These are phyloP conservation scores for Nicotiana obtusifolia DNA, from an alignment of 257 asterid genomes.

Conservation along the genomic window DNA sequence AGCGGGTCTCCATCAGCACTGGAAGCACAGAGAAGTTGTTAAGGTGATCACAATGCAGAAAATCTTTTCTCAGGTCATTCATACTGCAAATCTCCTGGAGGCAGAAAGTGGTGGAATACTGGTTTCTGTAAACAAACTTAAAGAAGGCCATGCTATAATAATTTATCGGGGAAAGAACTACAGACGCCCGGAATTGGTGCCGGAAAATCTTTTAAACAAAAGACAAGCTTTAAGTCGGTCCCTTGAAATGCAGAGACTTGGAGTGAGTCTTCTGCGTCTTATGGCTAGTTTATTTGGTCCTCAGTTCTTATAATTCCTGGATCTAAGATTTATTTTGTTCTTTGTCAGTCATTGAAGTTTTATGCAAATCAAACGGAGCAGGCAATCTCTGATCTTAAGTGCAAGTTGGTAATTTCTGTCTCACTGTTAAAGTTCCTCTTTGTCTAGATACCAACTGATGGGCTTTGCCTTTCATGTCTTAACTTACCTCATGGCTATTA, in stretches of 20 bases:
- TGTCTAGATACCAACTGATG: not conserved
- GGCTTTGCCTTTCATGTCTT: not conserved
- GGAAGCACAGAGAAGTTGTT: slow-evolving; percentile 91
- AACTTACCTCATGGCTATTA: not conserved
- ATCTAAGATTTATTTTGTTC: slow-evolving; percentile 8
- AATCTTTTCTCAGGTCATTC: slow-evolving; percentile 50
- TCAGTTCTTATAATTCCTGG: slow-evolving; percentile 6
- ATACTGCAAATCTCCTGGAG: slow-evolving; percentile 59
- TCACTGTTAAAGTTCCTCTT: not conserved
- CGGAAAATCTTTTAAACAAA: slow-evolving; percentile 54
- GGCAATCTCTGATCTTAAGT: slow-evolving; percentile 37
- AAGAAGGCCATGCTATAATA: slow-evolving; percentile 86
- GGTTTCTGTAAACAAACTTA: slow-evolving; percentile 61
- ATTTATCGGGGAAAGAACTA: slow-evolving; percentile 94
- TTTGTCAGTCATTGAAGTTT: slow-evolving; percentile 66
- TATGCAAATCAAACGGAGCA: slow-evolving; percentile 64
- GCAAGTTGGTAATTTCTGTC: slow-evolving; percentile 52
- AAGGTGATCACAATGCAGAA: slow-evolving; percentile 91
- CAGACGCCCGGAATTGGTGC: slow-evolving; percentile 51
- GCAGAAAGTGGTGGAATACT: slow-evolving; percentile 73
- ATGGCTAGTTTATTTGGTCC: slow-evolving; percentile 10
- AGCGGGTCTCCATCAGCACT: slow-evolving; percentile 86
- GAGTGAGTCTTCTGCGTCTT: slow-evolving; percentile 47
- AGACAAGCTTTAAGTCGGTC: slow-evolving; percentile 72
- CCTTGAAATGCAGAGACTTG: slow-evolving; percentile 80